phyloP scores from a whole-genome alignment of 2,329 filamentous ascomycete genomes.

The Ceratocystis cacaofunesta region DNA sequence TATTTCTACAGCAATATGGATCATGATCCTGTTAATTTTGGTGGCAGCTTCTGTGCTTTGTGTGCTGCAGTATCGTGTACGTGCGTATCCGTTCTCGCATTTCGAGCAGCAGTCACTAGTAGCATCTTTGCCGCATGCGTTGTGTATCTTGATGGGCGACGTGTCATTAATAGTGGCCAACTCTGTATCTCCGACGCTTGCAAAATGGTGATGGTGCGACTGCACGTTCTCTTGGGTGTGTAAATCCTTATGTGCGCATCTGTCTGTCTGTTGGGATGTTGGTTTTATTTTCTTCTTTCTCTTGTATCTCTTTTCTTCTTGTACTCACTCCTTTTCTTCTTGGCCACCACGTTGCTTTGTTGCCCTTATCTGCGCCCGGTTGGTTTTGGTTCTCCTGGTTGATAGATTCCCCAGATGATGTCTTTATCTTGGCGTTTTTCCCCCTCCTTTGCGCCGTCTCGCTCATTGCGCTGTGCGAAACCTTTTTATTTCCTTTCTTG shows the following conservation, averaged over 20 bases:
- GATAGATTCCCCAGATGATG: slow-evolving; percentile 7
- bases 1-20: not conserved
- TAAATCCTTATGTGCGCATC: no score
- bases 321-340: slow-evolving; percentile 18
- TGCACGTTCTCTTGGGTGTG: not conserved
- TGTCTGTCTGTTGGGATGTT: no score
- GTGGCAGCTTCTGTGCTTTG: slow-evolving; percentile 5
- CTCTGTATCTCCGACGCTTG: slow-evolving; percentile 17
- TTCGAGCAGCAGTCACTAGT: slow-evolving; percentile 12
- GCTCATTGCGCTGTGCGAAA: not conserved
- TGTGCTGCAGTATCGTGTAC: slow-evolving; percentile 9
- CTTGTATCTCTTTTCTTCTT: slow-evolving; percentile 5
- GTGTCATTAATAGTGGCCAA: slow-evolving; percentile 10
- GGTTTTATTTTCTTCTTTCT: slow-evolving; percentile 9
- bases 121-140: slow-evolving; percentile 5
- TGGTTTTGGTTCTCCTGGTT: slow-evolving; percentile 4
- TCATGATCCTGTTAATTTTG: not conserved
- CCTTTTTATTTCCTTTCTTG: not conserved
- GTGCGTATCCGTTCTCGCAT: slow-evolving; percentile 14
- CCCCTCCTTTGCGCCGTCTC: not conserved
- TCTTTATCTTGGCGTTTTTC: slow-evolving; percentile 12
- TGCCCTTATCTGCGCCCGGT: not conserved
- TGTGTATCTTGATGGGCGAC: slow-evolving; percentile 18
- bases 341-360: slow-evolving; percentile 11
- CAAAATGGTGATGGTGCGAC: slow-evolving; percentile 14